Evolutionary conservation across 306 rosid genomes (phyloP), one percentile per base, ranked within the genome.

Genomic region (Prunus davidiana): DNA sequence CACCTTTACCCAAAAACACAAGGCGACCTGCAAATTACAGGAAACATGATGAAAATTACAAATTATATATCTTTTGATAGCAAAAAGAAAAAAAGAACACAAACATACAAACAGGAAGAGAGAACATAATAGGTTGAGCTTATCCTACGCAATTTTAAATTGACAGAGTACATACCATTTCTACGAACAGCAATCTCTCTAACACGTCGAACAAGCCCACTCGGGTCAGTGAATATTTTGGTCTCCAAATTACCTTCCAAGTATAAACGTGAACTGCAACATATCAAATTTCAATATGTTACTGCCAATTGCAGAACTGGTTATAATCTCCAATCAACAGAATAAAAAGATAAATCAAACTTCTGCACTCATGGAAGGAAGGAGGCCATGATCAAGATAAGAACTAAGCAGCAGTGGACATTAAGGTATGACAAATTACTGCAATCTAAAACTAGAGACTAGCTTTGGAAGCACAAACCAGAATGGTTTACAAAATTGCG

Each of bases 161-260:
- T 51, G 20, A 7, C 12, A 45, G 9, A 46, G 22, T 14, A 13
- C 67, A 27, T 90, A 95, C 99, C 92, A 54, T 88, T 85, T 60
- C 84, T 83, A 43, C 98, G 99, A 75, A 95, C 75, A 25, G 93
- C 87, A 74, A 95, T 69, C 85, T 90, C 97, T 76, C 97, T 87
- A 69, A 92, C 47, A 18, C 97, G 86, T 25, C 96, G 97, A 60
- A 88, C 96, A 76, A 95, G 78, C 43, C 99, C 99, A 28, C 87
- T 88, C 0, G 93, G 93, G 82, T 95, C 96, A 8, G 81, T 51
- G 78, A 89, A 95, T 28, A 92, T 71, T 80, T 92, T 95, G 12
- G 91, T 84, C 88, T 95, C 99, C 14, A 95, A 81, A 76, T 95
- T 91, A 34, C 99, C 99, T 68, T 95, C 99, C 54, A 95, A 60